Conservation (phyloP, 2,329 filamentous ascomycete species). For the Myriosclerotinia scirpicola region DNA sequence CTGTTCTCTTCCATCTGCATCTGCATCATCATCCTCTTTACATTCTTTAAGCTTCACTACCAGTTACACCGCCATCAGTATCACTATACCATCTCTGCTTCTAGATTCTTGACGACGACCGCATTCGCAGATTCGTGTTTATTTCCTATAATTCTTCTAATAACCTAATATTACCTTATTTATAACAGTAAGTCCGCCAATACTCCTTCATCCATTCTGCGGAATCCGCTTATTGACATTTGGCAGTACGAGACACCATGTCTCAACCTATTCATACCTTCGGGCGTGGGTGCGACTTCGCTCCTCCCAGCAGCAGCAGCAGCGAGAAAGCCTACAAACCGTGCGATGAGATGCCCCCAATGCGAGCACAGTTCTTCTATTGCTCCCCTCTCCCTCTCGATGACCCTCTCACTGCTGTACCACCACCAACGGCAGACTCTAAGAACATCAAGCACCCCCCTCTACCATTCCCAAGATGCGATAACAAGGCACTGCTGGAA, state of each 20-base stretch:
- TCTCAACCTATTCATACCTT: slow-evolving; percentile 38
- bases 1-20: not conserved
- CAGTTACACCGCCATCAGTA: slow-evolving; percentile 19
- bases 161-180: slow-evolving; percentile 8
- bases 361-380: slow-evolving; percentile 81
- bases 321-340: slow-evolving; percentile 21
- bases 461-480: slow-evolving; percentile 74
- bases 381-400: slow-evolving; percentile 79
- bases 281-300: slow-evolving; percentile 38
- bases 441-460: slow-evolving; percentile 60
- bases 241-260: slow-evolving; percentile 33
- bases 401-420: slow-evolving; percentile 72
- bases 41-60: slow-evolving; percentile 12
- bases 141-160: slow-evolving; percentile 15
- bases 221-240: not conserved
- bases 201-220: not conserved
- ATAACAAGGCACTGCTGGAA: slow-evolving; percentile 77
- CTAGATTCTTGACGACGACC: slow-evolving; percentile 14
- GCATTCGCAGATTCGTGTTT: slow-evolving; percentile 28
- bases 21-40: slow-evolving; percentile 18
- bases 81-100: slow-evolving; percentile 18
- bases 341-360: slow-evolving; percentile 53
- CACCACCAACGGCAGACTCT: slow-evolving; percentile 52
- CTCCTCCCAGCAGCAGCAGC: slow-evolving; percentile 20
- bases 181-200: slow-evolving; percentile 16